Evolutionary conservation across 257 asterid species (phyloP).

Genomic region (Solanum clarkiae): DNA sequence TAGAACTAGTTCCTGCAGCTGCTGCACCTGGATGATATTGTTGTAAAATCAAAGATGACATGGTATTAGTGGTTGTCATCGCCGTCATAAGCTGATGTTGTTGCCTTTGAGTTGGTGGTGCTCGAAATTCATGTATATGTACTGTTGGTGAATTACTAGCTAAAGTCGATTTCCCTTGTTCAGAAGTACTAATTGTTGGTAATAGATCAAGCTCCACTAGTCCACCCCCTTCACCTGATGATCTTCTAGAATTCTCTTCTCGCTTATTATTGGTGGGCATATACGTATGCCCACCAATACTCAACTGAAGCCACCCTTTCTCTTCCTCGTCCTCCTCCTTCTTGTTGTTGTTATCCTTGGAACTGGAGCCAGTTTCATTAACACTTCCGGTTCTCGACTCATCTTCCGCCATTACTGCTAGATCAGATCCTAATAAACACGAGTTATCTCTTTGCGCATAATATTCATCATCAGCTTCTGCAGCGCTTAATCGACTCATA

Average conservation of each 20-base stretch:
- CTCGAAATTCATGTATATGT: not conserved
- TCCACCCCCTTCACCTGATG: not conserved
- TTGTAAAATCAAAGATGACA: conserved; percentile 28
- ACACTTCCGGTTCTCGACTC: conserved; percentile 15
- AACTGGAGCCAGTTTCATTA: conserved; percentile 1
- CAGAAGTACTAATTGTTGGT: conserved; percentile 5
- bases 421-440: conserved; percentile 32
- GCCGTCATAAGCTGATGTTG: not conserved
- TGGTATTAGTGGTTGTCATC: not conserved
- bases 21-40: not conserved
- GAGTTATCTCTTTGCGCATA: not conserved
- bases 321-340: not conserved
- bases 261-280: not conserved
- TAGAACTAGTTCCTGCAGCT: not conserved
- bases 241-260: not conserved
- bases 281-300: conserved; percentile 35
- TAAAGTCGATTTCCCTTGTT: conserved; percentile 18
- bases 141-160: not conserved
- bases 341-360: not conserved
- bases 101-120: conserved; percentile 6
- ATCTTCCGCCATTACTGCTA: conserved; percentile 44
- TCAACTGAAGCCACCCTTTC: conserved; percentile 56
- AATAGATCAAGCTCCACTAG: conserved; percentile 58
- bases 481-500: conserved; percentile 27
- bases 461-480: conserved; percentile 12